Conservation (phyloP, 768 basidiomycete genomes). For the Ramaria sp. region DNA sequence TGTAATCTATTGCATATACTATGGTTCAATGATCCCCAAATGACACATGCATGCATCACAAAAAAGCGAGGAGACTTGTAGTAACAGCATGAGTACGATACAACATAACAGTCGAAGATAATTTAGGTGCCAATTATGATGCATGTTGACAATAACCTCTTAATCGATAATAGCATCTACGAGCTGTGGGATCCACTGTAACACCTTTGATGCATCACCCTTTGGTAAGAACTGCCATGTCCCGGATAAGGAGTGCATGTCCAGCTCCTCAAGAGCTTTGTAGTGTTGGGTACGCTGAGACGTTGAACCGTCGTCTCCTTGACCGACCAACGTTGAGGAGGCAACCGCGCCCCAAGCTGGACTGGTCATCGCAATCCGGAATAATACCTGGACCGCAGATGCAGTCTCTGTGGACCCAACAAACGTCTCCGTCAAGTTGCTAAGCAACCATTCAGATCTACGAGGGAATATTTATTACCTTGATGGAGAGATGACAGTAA, state of each 20-base stretch:
- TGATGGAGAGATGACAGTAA: background rate
- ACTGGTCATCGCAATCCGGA: constrained; percentile 57
- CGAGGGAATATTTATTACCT: background rate
- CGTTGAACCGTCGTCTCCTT: constrained; percentile 44
- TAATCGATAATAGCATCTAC: constrained; percentile 19
- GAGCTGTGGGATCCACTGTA: constrained; percentile 65
- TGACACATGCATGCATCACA: background rate
- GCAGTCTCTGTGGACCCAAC: constrained; percentile 56
- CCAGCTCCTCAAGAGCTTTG: constrained; percentile 53
- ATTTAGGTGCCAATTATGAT: background rate
- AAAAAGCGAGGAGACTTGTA: background rate
- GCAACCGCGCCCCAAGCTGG: constrained; percentile 28
- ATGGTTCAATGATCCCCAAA: background rate
- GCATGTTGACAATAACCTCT: background rate
- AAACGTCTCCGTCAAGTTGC: constrained; percentile 63
- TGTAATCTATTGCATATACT: constrained; percentile 2
- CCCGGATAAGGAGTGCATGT: constrained; percentile 66
- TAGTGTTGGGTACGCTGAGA: constrained; percentile 43
- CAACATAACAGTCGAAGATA: background rate
- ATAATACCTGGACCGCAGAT: constrained; percentile 61
- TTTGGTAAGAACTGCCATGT: constrained; percentile 58
- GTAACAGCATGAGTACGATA: background rate
- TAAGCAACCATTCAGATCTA: constrained; percentile 70
- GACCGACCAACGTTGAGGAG: constrained; percentile 51
- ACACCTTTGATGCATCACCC: constrained; percentile 42